Percentiles rank a stretch among this genome's conserved stretches.
Evolutionary conservation across 352 stramenopile genomes (phyloP).

Genomic region (Phytophthora capsici): DNA sequence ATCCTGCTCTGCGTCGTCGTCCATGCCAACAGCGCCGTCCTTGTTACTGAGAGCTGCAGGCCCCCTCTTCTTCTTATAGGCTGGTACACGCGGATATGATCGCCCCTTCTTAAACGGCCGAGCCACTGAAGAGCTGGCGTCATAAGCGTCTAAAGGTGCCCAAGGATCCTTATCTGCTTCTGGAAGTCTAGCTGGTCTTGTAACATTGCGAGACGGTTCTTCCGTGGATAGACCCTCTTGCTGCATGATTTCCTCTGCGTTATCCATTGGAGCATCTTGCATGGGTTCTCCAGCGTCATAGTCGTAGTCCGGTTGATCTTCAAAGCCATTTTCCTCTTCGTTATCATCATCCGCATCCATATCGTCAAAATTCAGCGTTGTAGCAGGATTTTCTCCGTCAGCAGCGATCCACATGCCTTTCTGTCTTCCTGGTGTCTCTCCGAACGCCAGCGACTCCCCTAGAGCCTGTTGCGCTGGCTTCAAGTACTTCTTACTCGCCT

Average conservation of each 20-base stretch:
- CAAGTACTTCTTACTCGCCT: conserved; percentile 79
- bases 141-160: conserved; percentile 76
- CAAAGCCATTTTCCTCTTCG: conserved; percentile 28
- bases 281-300: conserved; percentile 38
- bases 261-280: conserved; percentile 30
- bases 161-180: conserved; percentile 65
- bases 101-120: conserved; percentile 79
- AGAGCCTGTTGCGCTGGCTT: conserved; percentile 17
- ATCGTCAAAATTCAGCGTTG: conserved; percentile 54
- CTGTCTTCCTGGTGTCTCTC: conserved; percentile 30
- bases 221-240: conserved; percentile 1
- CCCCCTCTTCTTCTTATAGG: conserved; percentile 50
- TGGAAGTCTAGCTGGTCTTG: background rate
- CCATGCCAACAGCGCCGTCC: conserved; percentile 33
- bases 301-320: conserved; percentile 40
- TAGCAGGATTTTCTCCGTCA: conserved; percentile 32
- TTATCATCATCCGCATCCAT: conserved; percentile 43
- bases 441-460: conserved; percentile 25
- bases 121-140: conserved; percentile 67
- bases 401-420: conserved; percentile 27
- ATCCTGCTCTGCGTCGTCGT: conserved; percentile 51
- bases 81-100: conserved; percentile 58
- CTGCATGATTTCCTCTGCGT: conserved; percentile 7
- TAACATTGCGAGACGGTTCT: background rate
- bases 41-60: conserved; percentile 42